Evolutionary conservation across 1,284 basidiomycete genomes (phyloP).

Genomic region (Tetrapyrgos nigripes): DNA sequence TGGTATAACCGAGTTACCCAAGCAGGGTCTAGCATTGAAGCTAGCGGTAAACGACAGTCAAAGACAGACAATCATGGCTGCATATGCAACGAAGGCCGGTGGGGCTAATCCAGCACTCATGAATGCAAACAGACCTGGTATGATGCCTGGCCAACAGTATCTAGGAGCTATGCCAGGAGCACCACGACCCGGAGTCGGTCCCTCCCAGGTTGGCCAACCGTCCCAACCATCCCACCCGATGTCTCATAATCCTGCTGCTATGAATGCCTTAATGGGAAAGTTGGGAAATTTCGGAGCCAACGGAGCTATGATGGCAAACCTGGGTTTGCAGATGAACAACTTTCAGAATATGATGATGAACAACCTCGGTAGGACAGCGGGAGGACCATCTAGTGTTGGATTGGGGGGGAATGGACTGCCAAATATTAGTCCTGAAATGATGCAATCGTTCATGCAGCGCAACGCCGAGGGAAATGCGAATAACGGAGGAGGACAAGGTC

Average conservation of each 20-base stretch:
- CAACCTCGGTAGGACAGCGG: constrained; percentile 24
- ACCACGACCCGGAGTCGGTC: neutral
- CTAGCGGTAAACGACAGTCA: constrained; percentile 8
- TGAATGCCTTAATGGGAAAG: constrained; percentile 1
- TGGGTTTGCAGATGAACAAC: constrained; percentile 17
- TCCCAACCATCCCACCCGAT: constrained; percentile 5
- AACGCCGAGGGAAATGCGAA: constrained; percentile 36
- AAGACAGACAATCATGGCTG: constrained; percentile 14
- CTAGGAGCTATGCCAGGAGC: neutral
- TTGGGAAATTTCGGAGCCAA: constrained; percentile 17
- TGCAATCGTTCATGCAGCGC: constrained; percentile 69
- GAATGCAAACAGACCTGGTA: neutral
- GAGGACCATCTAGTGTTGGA: constrained; percentile 28
- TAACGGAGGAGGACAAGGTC: neutral
- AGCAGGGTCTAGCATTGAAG: constrained; percentile 19
- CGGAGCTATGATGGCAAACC: constrained; percentile 22
- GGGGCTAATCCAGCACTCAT: neutral
- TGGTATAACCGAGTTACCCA: constrained; percentile 60
- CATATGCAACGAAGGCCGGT: neutral
- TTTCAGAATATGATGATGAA: constrained; percentile 21
- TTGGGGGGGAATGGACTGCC: constrained; percentile 40
- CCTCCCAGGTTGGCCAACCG: neutral
- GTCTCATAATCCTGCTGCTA: neutral
- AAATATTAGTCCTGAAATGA: constrained; percentile 47
- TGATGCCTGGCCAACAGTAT: neutral